These are phyloP conservation scores for Hemileccinum hortonii DNA, from an alignment of 1,284 basidiomycete species.

Conservation along the genomic window DNA sequence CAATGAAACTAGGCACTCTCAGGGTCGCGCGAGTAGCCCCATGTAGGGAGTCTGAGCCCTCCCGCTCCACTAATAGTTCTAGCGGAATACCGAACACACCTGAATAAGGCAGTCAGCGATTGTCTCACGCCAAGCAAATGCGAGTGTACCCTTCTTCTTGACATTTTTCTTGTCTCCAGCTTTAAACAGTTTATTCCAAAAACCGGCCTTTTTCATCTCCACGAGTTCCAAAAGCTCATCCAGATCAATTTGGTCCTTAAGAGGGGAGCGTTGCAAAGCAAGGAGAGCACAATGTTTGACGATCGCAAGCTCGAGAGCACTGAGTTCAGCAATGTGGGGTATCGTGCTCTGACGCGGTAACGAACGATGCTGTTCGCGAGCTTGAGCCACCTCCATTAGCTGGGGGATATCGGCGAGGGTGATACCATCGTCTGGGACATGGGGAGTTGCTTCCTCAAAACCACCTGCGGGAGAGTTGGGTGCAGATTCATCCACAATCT, in stretches of 20 bases:
- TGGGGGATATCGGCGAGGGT: constrained; percentile 97
- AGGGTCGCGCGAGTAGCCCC: constrained; percentile 86
- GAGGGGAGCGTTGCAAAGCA: constrained; percentile 70
- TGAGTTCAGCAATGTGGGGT: constrained; percentile 84
- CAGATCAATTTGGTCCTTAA: constrained; percentile 82
- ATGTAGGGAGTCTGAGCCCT: constrained; percentile 90
- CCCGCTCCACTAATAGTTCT: constrained; percentile 92
- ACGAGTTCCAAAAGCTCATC: constrained; percentile 95
- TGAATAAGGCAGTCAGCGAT: constrained; percentile 20
- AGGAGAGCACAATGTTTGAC: constrained; percentile 92
- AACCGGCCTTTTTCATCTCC: constrained; percentile 90
- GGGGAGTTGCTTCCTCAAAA: constrained; percentile 38
- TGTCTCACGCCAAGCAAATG: constrained; percentile 1
- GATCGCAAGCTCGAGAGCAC: constrained; percentile 82
- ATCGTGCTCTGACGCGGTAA: constrained; percentile 72
- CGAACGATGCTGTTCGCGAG: constrained; percentile 79
- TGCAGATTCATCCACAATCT: constrained; percentile 83
- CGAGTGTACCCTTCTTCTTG: constrained; percentile 77
- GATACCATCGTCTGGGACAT: constrained; percentile 71
- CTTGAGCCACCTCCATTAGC: constrained; percentile 88
- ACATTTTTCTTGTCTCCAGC: constrained; percentile 84
- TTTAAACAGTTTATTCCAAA: constrained; percentile 98
- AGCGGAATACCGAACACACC: constrained; percentile 92
- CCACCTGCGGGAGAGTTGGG: constrained; percentile 67
- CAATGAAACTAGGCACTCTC: constrained; percentile 94